These are phyloP conservation scores for Gynandropsis gynandra DNA, from an alignment of 345 rosid species.

Conservation along the genomic window DNA sequence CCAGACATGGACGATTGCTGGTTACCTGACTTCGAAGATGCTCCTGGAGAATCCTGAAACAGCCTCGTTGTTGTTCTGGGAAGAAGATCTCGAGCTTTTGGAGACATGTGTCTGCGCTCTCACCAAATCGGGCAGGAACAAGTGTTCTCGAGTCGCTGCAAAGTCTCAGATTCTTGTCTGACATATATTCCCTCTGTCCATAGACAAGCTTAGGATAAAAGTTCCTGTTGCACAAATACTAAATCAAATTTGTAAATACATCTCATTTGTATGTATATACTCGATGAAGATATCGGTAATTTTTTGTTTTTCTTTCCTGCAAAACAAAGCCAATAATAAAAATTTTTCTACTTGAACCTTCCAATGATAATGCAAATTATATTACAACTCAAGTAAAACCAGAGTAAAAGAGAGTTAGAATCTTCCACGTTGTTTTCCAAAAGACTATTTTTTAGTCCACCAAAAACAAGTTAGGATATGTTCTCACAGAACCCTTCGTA, in stretches of 20 bases:
- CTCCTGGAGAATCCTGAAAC: conserved; percentile 57
- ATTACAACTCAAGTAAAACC: no score
- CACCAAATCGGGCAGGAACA: conserved; percentile 55
- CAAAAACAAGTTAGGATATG: no score
- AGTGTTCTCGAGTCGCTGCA: conserved; percentile 66
- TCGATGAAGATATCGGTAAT: background rate
- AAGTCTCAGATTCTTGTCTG: conserved; percentile 66
- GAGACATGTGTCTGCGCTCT: conserved; percentile 69
- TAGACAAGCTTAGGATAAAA: conserved; percentile 4
- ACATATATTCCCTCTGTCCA: conserved; percentile 9
- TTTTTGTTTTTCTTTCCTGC: background rate
- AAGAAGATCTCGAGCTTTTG: conserved; percentile 73
- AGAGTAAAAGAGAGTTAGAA: no score
- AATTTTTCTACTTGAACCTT: no score
- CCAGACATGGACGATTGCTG: conserved; percentile 85
- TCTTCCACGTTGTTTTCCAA: no score
- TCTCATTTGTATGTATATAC: background rate
- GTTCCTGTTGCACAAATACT: conserved; percentile 10
- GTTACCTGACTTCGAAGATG: conserved; percentile 60
- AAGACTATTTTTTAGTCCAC: no score
- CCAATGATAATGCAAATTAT: no score
- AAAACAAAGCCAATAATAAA: background rate
- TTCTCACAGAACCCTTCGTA: no score
- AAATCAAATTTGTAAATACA: conserved; percentile 11
- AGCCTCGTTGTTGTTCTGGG: conserved; percentile 67